Evolutionary conservation across 2,329 filamentous ascomycete genomes (phyloP).

Genomic region (Monosporascus sp.): DNA sequence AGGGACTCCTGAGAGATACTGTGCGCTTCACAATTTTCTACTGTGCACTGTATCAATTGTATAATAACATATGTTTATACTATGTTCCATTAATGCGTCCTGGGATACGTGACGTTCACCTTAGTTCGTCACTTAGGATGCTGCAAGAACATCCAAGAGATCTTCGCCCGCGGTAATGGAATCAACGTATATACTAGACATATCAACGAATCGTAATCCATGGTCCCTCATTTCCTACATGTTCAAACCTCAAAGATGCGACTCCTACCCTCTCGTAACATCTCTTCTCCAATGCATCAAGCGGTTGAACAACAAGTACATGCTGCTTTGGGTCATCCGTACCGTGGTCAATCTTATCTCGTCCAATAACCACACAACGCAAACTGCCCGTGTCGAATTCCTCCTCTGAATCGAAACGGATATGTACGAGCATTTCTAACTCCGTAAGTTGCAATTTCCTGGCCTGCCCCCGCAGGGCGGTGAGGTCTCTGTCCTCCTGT

Average conservation of each 20-base stretch:
- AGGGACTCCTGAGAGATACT: too few relatives aligned
- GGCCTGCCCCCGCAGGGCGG: neutral
- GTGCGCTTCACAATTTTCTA: too few relatives aligned
- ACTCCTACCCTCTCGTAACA: conserved; percentile 6
- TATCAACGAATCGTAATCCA: too few relatives aligned
- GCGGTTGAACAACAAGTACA: conserved; percentile 1
- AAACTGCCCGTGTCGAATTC: neutral
- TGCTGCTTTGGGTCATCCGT: neutral
- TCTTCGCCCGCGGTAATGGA: too few relatives aligned
- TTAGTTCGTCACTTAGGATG: too few relatives aligned
- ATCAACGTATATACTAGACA: too few relatives aligned
- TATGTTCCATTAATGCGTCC: too few relatives aligned
- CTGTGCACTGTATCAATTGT: too few relatives aligned
- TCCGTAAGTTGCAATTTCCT: neutral
- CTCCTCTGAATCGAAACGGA: neutral
- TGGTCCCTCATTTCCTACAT: neutral
- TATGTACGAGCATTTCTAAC: neutral
- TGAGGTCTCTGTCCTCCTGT: too few relatives aligned
- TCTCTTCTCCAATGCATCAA: neutral
- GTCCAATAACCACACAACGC: conserved; percentile 2
- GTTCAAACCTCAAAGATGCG: conserved; percentile 3
- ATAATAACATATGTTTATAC: too few relatives aligned
- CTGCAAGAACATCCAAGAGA: too few relatives aligned
- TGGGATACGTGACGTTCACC: too few relatives aligned
- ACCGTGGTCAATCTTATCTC: neutral